Evolutionary conservation across 2,329 filamentous ascomycete genomes (phyloP).

Genomic region (Neodidymelliopsis sp.): DNA sequence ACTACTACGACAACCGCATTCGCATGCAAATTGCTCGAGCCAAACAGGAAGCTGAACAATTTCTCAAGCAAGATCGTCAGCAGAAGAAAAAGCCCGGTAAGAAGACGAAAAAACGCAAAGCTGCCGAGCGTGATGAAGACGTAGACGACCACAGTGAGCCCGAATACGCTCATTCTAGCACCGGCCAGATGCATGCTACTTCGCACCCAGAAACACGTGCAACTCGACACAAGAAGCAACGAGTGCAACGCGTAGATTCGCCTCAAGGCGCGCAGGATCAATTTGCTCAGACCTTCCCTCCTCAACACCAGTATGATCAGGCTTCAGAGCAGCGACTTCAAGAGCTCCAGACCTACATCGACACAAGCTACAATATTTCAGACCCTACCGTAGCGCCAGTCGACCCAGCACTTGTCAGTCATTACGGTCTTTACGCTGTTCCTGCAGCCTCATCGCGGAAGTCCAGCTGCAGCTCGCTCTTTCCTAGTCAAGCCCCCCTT

Average conservation of each 20-base stretch:
- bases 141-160: constrained; percentile 1
- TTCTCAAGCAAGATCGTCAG: neutral
- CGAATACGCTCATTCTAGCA: neutral
- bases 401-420: neutral
- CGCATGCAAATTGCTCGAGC: constrained; percentile 1
- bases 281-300: neutral
- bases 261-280: neutral
- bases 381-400: neutral
- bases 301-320: neutral
- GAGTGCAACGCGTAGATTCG: constrained; percentile 22
- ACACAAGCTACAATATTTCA: too few relatives aligned
- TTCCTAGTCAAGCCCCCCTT: neutral
- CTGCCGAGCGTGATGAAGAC: constrained; percentile 2
- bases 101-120: constrained; percentile 2
- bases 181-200: constrained; percentile 2
- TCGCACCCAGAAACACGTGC: neutral
- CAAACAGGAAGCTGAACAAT: constrained; percentile 1
- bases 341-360: constrained; percentile 2
- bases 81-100: constrained; percentile 1
- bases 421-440: constrained; percentile 1
- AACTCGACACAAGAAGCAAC: constrained; percentile 19
- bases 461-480: constrained; percentile 5
- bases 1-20: constrained; percentile 24
- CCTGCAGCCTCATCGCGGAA: constrained; percentile 6
- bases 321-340: neutral